Base-by-base conservation (phyloP, 177 flowering plant genomes). In the Telopea speciosissima region DNA sequence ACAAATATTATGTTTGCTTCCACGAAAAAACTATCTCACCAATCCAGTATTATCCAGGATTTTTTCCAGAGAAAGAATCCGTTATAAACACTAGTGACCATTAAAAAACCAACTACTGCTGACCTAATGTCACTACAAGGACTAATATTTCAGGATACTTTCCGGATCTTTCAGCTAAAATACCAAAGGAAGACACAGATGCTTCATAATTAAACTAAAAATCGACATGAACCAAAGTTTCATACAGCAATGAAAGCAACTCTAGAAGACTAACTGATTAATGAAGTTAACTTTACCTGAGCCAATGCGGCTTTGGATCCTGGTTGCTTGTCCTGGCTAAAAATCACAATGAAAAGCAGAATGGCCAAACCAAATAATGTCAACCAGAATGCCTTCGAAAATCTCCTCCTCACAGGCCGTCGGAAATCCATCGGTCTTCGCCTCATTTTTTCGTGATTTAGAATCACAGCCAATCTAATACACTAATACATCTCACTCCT, bases 301-400 rank as follows among this genome's bases (percentile, higher is more conserved):
- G 75, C 3, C 4, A 81, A 59, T 24, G 72, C 74, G 4, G 88
- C 84, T 67, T 80, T 83, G 1, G 92, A 79, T 77, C 75, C 73
- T n/a, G 86, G 84, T 19, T 78, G 76, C 71, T 73, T 83, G 45
- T 83, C 90, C 67, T 78, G 83, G 73, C 87, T 88, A 26, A 85
- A 71, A 64, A 88, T 60, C 45, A 85, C 80, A 72, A 91, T 76
- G 71, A 89, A 79, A 17, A 89, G 70, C 75, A 91, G 63, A 68
- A 82, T 78, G 60, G 66, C 82, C 6, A 87, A 63, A 1, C 87
- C 89, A 26, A 78, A 85, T 49, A 87, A 62, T 1, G 84, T 78
- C 83, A 84, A 75, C 90, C 90, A 88, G 28, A 89, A 79, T 22
- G 76, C 84, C 64, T 83, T 86, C 24, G 93, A 74, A 17, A 84